Evolutionary conservation across 2,329 filamentous ascomycete species (phyloP).

Genomic region (Cercospora zeina): DNA sequence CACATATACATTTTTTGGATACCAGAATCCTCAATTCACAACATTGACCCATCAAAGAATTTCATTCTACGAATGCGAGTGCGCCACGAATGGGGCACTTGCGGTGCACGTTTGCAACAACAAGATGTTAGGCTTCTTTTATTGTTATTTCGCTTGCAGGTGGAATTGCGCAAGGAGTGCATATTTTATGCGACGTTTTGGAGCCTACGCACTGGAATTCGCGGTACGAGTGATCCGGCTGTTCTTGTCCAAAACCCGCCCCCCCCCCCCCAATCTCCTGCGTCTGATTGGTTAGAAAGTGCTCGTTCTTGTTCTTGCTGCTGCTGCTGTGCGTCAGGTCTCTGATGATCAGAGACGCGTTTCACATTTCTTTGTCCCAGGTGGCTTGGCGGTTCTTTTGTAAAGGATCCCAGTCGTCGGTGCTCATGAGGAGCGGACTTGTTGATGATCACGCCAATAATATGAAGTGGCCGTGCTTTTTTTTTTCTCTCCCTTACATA

Average conservation of each 20-base stretch:
- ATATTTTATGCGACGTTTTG: neutral
- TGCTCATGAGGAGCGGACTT: too few relatives aligned
- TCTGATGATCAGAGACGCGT: too few relatives aligned
- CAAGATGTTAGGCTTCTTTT: too few relatives aligned
- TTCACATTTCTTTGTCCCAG: too few relatives aligned
- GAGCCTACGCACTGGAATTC: conserved; percentile 13
- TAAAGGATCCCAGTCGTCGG: too few relatives aligned
- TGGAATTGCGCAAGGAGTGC: conserved; percentile 23
- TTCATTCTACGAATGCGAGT: conserved; percentile 1
- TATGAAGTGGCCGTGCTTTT: too few relatives aligned
- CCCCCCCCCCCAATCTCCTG: neutral
- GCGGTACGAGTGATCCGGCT: conserved; percentile 9
- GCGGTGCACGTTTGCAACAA: conserved; percentile 15
- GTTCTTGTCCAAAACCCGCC: neutral
- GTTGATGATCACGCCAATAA: too few relatives aligned
- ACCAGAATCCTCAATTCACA: neutral
- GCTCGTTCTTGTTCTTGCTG: neutral
- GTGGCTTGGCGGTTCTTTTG: neutral
- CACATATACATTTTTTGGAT: conserved; percentile 9
- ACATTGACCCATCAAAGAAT: too few relatives aligned
- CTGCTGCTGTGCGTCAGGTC: neutral
- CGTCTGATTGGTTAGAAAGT: neutral
- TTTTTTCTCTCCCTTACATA: too few relatives aligned
- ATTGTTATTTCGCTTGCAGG: conserved; percentile 17
- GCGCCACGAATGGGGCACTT: conserved; percentile 11